phyloP scores from a whole-genome alignment of 257 asterid species.

The Phtheirospermum japonicum region DNA sequence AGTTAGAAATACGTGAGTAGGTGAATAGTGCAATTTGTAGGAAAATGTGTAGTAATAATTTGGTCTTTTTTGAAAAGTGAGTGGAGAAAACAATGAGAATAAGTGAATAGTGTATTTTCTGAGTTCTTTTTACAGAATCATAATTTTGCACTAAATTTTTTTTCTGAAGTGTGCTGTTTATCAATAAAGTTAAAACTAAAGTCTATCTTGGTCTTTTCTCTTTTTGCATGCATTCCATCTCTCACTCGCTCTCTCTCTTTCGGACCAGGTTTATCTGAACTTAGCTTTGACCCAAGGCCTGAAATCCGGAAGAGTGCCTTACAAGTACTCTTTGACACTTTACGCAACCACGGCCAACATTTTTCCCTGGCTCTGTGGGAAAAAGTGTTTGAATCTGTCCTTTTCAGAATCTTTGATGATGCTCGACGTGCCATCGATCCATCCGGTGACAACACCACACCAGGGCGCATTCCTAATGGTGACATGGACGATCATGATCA shows the following conservation, averaged over 20 bases:
- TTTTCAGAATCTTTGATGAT: constrained; percentile 89
- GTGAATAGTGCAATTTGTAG: too few species aligned
- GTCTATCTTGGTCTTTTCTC: too few species aligned
- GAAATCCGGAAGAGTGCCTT: constrained; percentile 93
- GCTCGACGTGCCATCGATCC: constrained; percentile 93
- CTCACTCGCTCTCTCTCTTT: constrained; percentile 29
- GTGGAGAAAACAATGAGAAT: too few species aligned
- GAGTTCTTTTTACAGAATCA: too few species aligned
- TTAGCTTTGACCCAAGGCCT: constrained; percentile 94
- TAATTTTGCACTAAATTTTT: too few species aligned
- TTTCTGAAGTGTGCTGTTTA: too few species aligned
- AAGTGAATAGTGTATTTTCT: too few species aligned
- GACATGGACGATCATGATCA: constrained; percentile 75
- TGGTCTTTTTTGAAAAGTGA: too few species aligned
- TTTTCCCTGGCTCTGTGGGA: constrained; percentile 94
- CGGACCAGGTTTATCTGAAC: constrained; percentile 83
- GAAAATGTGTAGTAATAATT: too few species aligned
- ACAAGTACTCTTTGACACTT: constrained; percentile 87
- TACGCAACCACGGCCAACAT: constrained; percentile 92
- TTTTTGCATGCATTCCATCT: background rate
- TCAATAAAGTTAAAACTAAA: too few species aligned
- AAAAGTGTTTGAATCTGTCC: constrained; percentile 94
- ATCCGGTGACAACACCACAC: constrained; percentile 56
- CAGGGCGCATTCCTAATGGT: constrained; percentile 45
- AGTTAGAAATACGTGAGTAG: too few species aligned